phyloP scores from a whole-genome alignment of 108 stramenopile genomes.

The Nitzschia inconspicua region DNA sequence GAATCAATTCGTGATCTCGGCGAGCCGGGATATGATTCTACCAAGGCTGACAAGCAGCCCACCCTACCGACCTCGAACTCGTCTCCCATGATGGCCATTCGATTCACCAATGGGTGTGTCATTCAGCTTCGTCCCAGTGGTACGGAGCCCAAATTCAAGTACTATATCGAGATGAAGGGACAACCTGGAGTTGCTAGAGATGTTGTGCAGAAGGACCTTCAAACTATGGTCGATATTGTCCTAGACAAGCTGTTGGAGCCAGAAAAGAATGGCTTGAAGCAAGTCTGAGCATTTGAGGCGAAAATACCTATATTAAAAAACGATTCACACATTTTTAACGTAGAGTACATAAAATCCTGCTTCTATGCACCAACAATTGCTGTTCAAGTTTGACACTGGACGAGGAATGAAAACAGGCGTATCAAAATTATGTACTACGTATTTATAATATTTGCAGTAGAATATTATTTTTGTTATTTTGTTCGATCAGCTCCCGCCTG shows the following conservation, averaged over 20 bases:
- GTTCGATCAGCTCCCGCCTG: too few species aligned
- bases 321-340: too few species aligned
- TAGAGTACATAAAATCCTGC: too few species aligned
- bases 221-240: conserved; percentile 54
- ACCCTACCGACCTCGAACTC: conserved; percentile 76
- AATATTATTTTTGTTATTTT: too few species aligned
- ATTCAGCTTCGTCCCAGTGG: conserved; percentile 95
- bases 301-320: too few species aligned
- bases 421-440: too few species aligned
- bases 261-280: conserved; percentile 49
- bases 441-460: too few species aligned
- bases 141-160: conserved; percentile 99
- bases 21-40: conserved; percentile 84
- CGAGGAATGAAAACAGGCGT: too few species aligned
- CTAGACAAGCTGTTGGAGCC: conserved; percentile 82
- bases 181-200: conserved; percentile 69
- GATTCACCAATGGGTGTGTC: conserved; percentile 90
- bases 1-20: conserved; percentile 85
- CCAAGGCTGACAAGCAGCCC: conserved; percentile 71
- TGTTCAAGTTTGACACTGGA: too few species aligned
- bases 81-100: conserved; percentile 91
- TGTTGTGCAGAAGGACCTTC: conserved; percentile 58
- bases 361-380: too few species aligned
- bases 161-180: conserved; percentile 92
- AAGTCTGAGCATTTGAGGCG: too few species aligned